phyloP scores from a whole-genome alignment of 1,139 yeast genomes.

The Torulaspora pretoriensis region DNA sequence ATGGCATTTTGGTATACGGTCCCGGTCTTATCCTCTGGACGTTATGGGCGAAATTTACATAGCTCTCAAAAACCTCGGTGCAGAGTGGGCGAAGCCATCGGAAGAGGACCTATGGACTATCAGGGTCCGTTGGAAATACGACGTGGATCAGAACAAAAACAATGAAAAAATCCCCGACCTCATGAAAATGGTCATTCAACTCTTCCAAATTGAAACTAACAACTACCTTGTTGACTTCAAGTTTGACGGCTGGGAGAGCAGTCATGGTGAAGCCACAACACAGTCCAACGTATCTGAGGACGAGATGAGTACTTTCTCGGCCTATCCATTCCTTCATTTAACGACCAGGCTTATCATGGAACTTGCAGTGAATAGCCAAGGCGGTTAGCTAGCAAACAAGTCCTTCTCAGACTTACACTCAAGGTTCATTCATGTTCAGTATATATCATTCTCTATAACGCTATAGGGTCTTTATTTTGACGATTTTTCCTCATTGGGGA shows the following conservation, averaged over 20 bases:
- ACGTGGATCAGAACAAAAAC: conserved; percentile 35
- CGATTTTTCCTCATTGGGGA: conserved; percentile 13
- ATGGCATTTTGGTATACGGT: conserved; percentile 98
- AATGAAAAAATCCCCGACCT: conserved; percentile 52
- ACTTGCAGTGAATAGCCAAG: conserved; percentile 80
- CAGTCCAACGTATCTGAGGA: conserved; percentile 45
- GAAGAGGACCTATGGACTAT: conserved; percentile 96
- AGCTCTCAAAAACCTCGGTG: conserved; percentile 88
- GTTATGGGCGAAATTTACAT: conserved; percentile 98
- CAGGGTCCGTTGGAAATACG: conserved; percentile 88
- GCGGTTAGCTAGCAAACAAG: conserved; percentile 15
- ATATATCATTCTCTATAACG: conserved; percentile 1
- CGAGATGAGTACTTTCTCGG: conserved; percentile 79
- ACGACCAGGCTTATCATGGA: conserved; percentile 95
- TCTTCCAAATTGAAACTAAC: conserved; percentile 92
- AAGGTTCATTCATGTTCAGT: background rate
- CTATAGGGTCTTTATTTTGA: background rate
- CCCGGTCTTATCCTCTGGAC: conserved; percentile 92
- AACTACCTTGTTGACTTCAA: conserved; percentile 95
- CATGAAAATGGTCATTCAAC: conserved; percentile 96
- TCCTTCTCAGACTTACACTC: background rate
- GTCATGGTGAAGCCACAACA: conserved; percentile 36
- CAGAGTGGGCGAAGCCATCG: conserved; percentile 94
- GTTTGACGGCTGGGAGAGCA: conserved; percentile 91
- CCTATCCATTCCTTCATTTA: conserved; percentile 89